A percentile compares a stretch with the other conserved stretches of the same genome.
Evolutionary conservation across 2,329 filamentous ascomycete genomes (phyloP).

Genomic region (Cercospora zeina): DNA sequence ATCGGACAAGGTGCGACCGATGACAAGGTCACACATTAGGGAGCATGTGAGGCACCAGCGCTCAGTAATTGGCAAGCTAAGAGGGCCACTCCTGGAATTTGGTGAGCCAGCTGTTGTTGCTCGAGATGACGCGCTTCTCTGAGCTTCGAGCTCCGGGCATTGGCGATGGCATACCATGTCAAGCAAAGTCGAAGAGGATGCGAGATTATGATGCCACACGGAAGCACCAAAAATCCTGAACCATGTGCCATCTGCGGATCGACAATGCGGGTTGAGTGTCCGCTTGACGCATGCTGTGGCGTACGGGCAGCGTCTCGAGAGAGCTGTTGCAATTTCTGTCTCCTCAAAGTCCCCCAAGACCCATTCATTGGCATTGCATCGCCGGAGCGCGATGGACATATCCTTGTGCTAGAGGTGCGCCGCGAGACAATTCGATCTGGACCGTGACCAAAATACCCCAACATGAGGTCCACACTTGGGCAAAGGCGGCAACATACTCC

Average conservation of each 20-base stretch:
- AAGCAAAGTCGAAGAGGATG: neutral
- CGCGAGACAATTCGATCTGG: neutral
- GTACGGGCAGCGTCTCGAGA: neutral
- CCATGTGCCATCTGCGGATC: neutral
- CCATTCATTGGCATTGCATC: too few species aligned
- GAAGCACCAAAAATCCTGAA: neutral
- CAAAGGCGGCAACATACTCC: too few species aligned
- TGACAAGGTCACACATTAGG: neutral
- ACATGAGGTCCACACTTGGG: too few species aligned
- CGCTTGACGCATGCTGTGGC: neutral
- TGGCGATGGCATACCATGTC: neutral
- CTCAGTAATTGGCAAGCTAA: neutral
- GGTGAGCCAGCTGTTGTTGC: neutral
- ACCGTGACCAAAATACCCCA: neutral
- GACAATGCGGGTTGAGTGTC: neutral
- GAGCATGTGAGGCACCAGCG: neutral
- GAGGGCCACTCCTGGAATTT: neutral
- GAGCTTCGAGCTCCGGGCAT: neutral
- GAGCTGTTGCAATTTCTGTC: neutral
- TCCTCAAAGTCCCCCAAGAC: neutral
- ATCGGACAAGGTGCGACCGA: neutral
- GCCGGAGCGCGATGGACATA: too few species aligned
- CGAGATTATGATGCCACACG: neutral
- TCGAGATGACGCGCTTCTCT: neutral
- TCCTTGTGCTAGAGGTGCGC: neutral